Evolutionary conservation across 1,139 yeast genomes (phyloP), one percentile per base, ranked within the genome.

Genomic region (Lodderomyces jiufengensis): DNA sequence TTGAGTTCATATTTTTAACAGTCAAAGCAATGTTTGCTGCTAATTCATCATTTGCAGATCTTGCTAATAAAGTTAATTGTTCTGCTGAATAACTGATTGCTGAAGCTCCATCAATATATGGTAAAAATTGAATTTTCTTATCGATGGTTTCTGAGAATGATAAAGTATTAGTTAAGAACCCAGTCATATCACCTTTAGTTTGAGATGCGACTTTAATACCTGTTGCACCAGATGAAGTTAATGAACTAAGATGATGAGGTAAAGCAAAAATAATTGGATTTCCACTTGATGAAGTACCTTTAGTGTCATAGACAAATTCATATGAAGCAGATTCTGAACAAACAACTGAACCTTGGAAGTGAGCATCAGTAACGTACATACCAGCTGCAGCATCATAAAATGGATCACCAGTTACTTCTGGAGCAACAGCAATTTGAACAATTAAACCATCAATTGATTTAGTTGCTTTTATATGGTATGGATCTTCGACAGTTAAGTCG

Each of bases 181-280:
- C 94, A 20, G 67, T 63, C 82, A 84, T 78, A 10, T 50, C 50
- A 33, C 95, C 95, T 63, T 82, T 83, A 35, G 84, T 75, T 20
- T 81, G 69, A 0, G 88, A 78, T 24, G 67, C 64, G 31, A 80
- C 56, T 12, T 61, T 52, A 32, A 80, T 64, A 20, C 75, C 76
- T 16, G 86, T 77, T 25, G 64, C 55, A 37, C 70, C 64, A 3
- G 55, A 52, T 2, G 61, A 40, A 21, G 68, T 54, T 43, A 84
- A 63, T 1, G 84, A 70, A 24, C 61, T 63, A 33, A 76, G 66
- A 42, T 82, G 94, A 56, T 85, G 95, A 14, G 92, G 88, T 37
- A 82, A 67, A 7, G 86, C 84, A 56, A 77, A 84, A 3, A 83
- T 57, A 32, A 82, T 59, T 8, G 84, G 69, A 7, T 57, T 56